phyloP scores from a whole-genome alignment of 257 asterid genomes.

The Jacaranda copaia region DNA sequence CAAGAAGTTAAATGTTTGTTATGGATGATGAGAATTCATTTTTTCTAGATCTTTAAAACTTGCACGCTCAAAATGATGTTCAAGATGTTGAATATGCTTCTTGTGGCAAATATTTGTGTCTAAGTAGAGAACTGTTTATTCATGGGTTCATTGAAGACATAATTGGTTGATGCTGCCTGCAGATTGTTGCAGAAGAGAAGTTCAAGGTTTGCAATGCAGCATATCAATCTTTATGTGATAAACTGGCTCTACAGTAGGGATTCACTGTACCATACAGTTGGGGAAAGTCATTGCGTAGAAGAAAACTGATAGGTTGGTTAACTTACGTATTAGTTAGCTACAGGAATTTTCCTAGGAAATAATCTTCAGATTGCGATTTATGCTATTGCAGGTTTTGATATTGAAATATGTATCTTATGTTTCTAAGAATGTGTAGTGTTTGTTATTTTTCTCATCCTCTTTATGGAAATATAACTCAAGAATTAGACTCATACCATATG shows the following conservation, averaged over 20 bases:
- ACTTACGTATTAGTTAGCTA: constrained; percentile 13
- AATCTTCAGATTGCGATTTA: constrained; percentile 25
- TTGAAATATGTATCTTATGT: not conserved
- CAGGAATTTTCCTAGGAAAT: constrained; percentile 28
- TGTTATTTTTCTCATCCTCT: not conserved
- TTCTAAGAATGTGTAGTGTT: constrained; percentile 3
- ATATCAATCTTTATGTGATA: constrained; percentile 80
- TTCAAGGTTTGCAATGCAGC: constrained; percentile 96
- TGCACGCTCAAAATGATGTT: not conserved
- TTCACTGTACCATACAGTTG: constrained; percentile 21
- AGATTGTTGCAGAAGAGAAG: constrained; percentile 90
- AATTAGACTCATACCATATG: no score
- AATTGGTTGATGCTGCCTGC: constrained; percentile 32
- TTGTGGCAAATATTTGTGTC: constrained; percentile 3
- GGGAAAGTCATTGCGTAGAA: not conserved
- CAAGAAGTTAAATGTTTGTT: no score
- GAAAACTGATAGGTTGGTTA: constrained; percentile 7
- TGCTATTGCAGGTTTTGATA: constrained; percentile 14
- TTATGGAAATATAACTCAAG: not conserved
- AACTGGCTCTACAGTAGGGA: constrained; percentile 48
- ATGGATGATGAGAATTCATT: not conserved
- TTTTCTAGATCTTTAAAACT: constrained; percentile 8
- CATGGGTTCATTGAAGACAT: no score
- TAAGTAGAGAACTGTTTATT: no score
- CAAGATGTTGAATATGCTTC: not conserved